Base-by-base conservation (phyloP, 805 yeast species). In the Metschnikowia picachoensis region DNA sequence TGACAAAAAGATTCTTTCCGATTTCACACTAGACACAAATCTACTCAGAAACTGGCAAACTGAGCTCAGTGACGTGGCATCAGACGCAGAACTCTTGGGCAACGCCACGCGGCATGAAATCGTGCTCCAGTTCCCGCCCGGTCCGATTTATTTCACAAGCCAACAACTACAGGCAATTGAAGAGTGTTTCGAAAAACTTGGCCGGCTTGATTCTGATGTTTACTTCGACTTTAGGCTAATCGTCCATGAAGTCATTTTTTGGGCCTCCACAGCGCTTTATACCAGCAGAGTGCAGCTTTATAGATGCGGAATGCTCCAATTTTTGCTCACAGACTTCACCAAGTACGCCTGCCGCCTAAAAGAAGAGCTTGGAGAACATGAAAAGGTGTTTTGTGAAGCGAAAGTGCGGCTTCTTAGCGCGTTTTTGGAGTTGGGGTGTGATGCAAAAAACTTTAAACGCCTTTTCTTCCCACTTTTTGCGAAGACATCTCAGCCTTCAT, bases 361-460 rank as follows among this genome's bases (percentile, higher is more conserved):
- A 13, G 56, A 58, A 0, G 46, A 52, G 15, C 16, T 53, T 2
- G 32, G 56, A n/a, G 52, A 48, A 37, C 65, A 59, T 12, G 37
- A 42, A 16, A 12, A 35, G 29, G 41, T 35, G 4, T n/a, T 46
- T 12, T 44, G 44, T 20, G 16, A 10, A 11, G 36, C 46, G 17
- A 53, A 58, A 35, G 39, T 52, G 20, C 51, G 64, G 13, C 48
- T 69, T n/a, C 47, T 65, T 9, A 38, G 62, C 2, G 41, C 50
- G 9, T 59, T 70, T 33, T 47, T 62, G 37, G 72, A 68, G 47
- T 52, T 70, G 25, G 76, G 76, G 2, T 64, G 71, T 49, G 60
- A 60, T 37, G 53, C 60, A 1, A 48, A 48, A 25, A 46, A 40
- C 17, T 44, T 67, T 37, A 51, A 56, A 38, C 50, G 47, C 35